Percentiles rank a stretch among this genome's conserved stretches.
These are phyloP conservation scores for Exophiala dermatitidis DNA, from an alignment of 2,329 filamentous ascomycete genomes.

Conservation along the genomic window DNA sequence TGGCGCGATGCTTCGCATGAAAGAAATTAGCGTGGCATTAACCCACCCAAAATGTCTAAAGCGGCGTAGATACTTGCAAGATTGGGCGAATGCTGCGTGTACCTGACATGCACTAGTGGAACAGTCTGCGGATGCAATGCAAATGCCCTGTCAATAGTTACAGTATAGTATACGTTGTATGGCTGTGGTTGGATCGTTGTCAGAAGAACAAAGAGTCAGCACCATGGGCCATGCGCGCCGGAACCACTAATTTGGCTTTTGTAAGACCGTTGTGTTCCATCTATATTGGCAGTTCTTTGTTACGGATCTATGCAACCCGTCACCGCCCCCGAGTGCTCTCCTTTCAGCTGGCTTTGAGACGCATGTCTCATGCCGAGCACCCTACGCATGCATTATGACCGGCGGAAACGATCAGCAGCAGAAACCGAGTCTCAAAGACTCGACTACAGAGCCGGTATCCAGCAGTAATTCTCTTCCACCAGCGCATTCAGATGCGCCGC, in stretches of 20 bases:
- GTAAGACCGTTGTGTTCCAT: neutral
- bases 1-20: neutral
- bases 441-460: neutral
- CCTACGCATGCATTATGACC: slow-evolving; percentile 21
- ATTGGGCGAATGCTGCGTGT: no score
- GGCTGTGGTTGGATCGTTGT: neutral
- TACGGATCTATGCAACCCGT: neutral
- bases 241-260: neutral
- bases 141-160: no score
- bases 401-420: slow-evolving; percentile 9
- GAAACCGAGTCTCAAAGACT: slow-evolving; percentile 2
- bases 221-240: neutral
- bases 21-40: neutral
- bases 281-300: neutral
- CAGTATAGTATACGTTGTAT: neutral
- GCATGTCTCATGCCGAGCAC: slow-evolving; percentile 17
- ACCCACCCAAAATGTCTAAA: neutral
- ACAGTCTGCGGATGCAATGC: no score
- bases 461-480: neutral
- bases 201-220: neutral
- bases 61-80: neutral
- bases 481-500: neutral
- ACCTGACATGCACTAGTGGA: no score
- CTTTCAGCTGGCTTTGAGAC: slow-evolving; percentile 9
- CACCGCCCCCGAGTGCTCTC: neutral